These are phyloP conservation scores for Hypomyces rosellus DNA, from an alignment of 2,329 filamentous ascomycete species.

Conservation along the genomic window DNA sequence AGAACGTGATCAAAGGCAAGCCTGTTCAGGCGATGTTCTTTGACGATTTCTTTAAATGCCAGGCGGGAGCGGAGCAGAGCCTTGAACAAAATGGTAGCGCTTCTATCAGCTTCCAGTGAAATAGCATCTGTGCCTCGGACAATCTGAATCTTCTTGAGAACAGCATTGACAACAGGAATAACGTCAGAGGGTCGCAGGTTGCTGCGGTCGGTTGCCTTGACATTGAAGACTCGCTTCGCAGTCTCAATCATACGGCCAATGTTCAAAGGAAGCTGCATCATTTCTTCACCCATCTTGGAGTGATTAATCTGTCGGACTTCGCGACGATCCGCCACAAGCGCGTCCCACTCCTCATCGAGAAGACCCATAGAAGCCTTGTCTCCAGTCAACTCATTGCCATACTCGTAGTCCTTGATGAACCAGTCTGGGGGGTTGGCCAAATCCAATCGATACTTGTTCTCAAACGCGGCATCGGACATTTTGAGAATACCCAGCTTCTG, in stretches of 20 bases:
- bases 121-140: slow-evolving; percentile 80
- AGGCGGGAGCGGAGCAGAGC: slow-evolving; percentile 81
- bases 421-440: slow-evolving; percentile 54
- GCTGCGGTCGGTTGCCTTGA: slow-evolving; percentile 78
- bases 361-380: slow-evolving; percentile 82
- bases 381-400: slow-evolving; percentile 78
- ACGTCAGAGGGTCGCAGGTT: slow-evolving; percentile 86
- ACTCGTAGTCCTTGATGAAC: slow-evolving; percentile 57
- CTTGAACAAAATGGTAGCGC: slow-evolving; percentile 88
- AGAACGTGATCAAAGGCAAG: slow-evolving; percentile 88
- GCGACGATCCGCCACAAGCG: slow-evolving; percentile 65
- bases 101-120: slow-evolving; percentile 79
- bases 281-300: slow-evolving; percentile 68
- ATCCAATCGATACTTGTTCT: slow-evolving; percentile 77
- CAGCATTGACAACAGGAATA: slow-evolving; percentile 67
- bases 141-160: slow-evolving; percentile 73
- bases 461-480: slow-evolving; percentile 70
- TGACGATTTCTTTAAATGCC: slow-evolving; percentile 87
- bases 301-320: slow-evolving; percentile 65
- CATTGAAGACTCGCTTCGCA: slow-evolving; percentile 83
- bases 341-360: slow-evolving; percentile 83
- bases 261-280: slow-evolving; percentile 89
- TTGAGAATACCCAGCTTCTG: slow-evolving; percentile 84
- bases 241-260: slow-evolving; percentile 85
- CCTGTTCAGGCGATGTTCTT: slow-evolving; percentile 79